Percentiles rank a stretch among this genome's conserved stretches.
phyloP scores from a whole-genome alignment of 306 rosid genomes.

The Prunus dulcis region DNA sequence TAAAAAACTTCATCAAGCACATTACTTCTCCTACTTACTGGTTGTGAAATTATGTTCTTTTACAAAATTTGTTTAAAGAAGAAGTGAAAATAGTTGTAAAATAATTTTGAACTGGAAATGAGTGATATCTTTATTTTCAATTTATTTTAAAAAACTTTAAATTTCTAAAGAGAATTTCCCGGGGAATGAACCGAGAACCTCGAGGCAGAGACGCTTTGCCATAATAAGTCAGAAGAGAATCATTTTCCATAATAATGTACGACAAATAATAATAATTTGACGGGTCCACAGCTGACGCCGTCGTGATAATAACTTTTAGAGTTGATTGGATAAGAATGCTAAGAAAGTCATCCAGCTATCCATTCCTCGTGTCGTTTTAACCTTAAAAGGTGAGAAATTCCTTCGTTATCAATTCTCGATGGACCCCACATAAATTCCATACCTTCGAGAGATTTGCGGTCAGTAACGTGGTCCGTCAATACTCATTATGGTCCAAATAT shows the following conservation, averaged over 20 bases:
- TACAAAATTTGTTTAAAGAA: neutral
- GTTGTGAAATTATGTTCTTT: neutral
- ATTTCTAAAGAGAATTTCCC: neutral
- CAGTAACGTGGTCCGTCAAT: neutral
- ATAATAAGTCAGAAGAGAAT: neutral
- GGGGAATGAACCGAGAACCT: neutral
- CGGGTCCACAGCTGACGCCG: neutral
- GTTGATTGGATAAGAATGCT: neutral
- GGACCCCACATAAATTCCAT: no score
- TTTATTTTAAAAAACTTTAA: neutral
- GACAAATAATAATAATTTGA: neutral
- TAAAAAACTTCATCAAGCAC: neutral
- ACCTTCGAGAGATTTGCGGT: neutral
- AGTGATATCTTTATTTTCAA: neutral
- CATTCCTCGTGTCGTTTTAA: neutral
- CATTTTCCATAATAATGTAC: neutral
- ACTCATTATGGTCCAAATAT: neutral
- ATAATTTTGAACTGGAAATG: neutral
- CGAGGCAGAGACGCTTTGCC: neutral
- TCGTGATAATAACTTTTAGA: neutral
- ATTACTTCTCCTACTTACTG: neutral
- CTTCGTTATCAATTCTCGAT: neutral
- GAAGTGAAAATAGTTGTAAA: neutral
- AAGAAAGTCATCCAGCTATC: neutral
- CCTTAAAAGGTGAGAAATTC: neutral